A percentile compares a stretch with the other conserved stretches of the same genome.
phyloP scores from a whole-genome alignment of 1,284 basidiomycete species.

The Marasmius tenuissimus region DNA sequence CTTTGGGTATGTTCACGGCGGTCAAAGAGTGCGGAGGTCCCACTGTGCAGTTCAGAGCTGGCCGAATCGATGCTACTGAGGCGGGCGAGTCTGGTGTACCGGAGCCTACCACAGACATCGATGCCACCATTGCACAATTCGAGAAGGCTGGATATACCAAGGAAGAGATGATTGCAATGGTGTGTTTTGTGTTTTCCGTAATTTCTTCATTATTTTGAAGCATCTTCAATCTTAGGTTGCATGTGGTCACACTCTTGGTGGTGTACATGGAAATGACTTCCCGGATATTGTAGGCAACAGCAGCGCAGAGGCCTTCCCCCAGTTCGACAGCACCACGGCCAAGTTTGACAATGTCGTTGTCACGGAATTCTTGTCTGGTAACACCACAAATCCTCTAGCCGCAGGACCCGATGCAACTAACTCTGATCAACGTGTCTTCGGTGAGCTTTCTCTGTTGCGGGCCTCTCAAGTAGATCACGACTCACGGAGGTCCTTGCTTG shows the following conservation, averaged over 20 bases:
- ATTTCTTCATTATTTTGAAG: no score
- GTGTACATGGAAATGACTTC: conserved; percentile 24
- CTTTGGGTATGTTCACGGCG: conserved; percentile 3
- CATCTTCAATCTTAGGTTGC: conserved; percentile 3
- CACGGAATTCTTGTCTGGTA: conserved; percentile 18
- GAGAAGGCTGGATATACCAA: conserved; percentile 5
- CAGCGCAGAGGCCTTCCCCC: conserved; percentile 1
- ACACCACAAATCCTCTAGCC: conserved; percentile 19
- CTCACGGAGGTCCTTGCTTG: neutral
- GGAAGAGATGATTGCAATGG: conserved; percentile 10
- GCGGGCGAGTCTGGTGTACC: conserved; percentile 10
- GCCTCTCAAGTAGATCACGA: neutral
- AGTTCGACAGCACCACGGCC: conserved; percentile 7
- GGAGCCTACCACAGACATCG: conserved; percentile 5
- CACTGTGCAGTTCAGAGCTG: conserved; percentile 1
- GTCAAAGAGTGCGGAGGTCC: conserved; percentile 11
- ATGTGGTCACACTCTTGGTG: conserved; percentile 27
- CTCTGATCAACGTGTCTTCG: conserved; percentile 22
- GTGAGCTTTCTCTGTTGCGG: neutral
- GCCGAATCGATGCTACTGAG: conserved; percentile 9
- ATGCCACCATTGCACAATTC: conserved; percentile 4
- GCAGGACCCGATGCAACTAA: conserved; percentile 16
- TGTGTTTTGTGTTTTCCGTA: neutral
- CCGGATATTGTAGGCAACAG: conserved; percentile 19
- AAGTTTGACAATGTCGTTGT: conserved; percentile 2